Evolutionary conservation across 495 filamentous ascomycete genomes (phyloP).

Genomic region (Penicillium fimorum): DNA sequence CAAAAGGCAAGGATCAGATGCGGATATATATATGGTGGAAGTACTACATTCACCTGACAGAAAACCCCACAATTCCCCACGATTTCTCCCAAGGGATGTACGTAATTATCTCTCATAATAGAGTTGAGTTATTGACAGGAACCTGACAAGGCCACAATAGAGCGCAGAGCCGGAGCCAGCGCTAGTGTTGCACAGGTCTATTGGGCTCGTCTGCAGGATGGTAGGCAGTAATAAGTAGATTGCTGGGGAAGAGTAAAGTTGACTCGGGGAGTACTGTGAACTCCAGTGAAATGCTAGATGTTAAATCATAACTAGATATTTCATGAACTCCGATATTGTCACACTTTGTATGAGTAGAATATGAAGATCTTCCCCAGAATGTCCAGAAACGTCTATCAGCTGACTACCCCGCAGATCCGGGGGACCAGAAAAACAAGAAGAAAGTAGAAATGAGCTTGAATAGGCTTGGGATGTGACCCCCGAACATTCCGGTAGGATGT

Average conservation of each 20-base stretch:
- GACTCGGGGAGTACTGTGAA: too few relatives aligned
- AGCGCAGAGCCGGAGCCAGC: slow-evolving; percentile 78
- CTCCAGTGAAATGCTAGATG: too few relatives aligned
- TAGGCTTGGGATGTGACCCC: not conserved
- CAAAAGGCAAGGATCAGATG: not conserved
- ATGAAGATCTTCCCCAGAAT: not conserved
- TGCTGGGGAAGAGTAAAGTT: too few relatives aligned
- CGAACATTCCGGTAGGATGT: not conserved
- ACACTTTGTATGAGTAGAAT: too few relatives aligned
- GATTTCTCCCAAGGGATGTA: too few relatives aligned
- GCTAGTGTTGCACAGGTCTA: slow-evolving; percentile 96
- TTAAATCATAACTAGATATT: too few relatives aligned
- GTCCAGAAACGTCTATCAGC: slow-evolving; percentile 15
- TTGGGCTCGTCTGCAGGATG: slow-evolving; percentile 82
- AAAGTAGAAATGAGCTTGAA: not conserved
- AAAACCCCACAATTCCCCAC: too few relatives aligned
- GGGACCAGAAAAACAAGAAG: not conserved
- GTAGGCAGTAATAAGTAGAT: slow-evolving; percentile 23
- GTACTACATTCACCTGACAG: not conserved
- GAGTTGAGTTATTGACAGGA: slow-evolving; percentile 27
- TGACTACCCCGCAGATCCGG: slow-evolving; percentile 29
- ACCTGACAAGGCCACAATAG: slow-evolving; percentile 74
- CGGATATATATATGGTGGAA: not conserved
- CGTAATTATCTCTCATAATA: not conserved
- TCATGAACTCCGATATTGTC: too few relatives aligned